A percentile compares a stretch with the other conserved stretches of the same genome.
Evolutionary conservation across 108 stramenopile species (phyloP).

Genomic region (Nitzschia sp.): DNA sequence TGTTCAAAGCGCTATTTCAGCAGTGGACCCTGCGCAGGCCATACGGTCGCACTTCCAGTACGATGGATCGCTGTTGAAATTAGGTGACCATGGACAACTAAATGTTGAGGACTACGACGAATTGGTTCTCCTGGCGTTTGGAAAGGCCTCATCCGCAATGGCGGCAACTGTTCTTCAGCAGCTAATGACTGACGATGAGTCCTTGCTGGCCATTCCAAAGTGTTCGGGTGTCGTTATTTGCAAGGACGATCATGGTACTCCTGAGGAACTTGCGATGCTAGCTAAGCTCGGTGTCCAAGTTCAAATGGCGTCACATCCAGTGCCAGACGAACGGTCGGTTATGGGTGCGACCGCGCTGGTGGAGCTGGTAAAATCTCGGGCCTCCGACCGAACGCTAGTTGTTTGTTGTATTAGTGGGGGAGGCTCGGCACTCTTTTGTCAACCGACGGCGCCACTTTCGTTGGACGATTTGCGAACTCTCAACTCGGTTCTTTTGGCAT

Average conservation of each 20-base stretch:
- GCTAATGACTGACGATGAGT: slow-evolving; percentile 3
- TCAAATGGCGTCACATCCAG: slow-evolving; percentile 75
- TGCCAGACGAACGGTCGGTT: slow-evolving; percentile 78
- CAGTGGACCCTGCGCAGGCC: slow-evolving; percentile 71
- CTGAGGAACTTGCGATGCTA: slow-evolving; percentile 54
- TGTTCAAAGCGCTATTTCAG: slow-evolving; percentile 60
- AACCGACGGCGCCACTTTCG: slow-evolving; percentile 57
- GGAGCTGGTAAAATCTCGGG: slow-evolving; percentile 41
- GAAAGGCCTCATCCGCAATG: slow-evolving; percentile 87
- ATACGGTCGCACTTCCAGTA: slow-evolving; percentile 37
- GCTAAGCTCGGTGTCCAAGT: slow-evolving; percentile 44
- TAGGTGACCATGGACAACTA: slow-evolving; percentile 1
- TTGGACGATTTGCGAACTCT: slow-evolving; percentile 61
- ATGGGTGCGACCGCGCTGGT: slow-evolving; percentile 60
- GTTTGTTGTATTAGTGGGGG: slow-evolving; percentile 82
- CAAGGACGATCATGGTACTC: slow-evolving; percentile 85
- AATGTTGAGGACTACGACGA: slow-evolving; percentile 59
- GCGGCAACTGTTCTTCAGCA: slow-evolving; percentile 57
- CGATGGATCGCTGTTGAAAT: slow-evolving; percentile 11
- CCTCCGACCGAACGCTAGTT: slow-evolving; percentile 50
- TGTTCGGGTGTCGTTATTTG: slow-evolving; percentile 74
- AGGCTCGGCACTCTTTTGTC: slow-evolving; percentile 83
- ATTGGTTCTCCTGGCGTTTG: slow-evolving; percentile 69
- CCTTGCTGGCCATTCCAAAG: background rate
- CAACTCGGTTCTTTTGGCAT: slow-evolving; percentile 62